Conservation (phyloP, 179 eudicot genomes). For the Drosera spatulata region DNA sequence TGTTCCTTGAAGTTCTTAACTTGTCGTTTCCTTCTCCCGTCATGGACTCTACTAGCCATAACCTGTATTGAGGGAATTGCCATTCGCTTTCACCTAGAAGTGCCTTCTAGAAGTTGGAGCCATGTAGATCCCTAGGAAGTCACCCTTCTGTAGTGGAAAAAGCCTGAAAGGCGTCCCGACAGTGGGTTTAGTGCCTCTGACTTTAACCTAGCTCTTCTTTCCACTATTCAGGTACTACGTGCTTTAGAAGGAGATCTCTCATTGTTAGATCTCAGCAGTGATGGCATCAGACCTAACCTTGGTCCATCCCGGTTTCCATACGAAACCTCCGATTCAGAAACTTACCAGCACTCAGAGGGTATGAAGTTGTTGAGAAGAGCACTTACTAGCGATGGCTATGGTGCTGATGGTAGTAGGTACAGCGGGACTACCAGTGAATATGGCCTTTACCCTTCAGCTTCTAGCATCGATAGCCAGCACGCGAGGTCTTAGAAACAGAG, state of each 20-base stretch:
- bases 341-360: conserved; percentile 63
- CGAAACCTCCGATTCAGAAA: conserved; percentile 82
- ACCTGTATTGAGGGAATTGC: too few species aligned
- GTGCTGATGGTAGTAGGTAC: conserved; percentile 50
- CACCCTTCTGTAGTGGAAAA: too few species aligned
- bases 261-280: conserved; percentile 58
- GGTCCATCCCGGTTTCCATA: conserved; percentile 52
- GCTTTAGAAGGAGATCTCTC: conserved; percentile 96
- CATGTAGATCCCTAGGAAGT: too few species aligned
- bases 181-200: too few species aligned
- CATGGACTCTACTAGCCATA: too few species aligned
- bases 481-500: too few species aligned
- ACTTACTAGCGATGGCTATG: conserved; percentile 46
- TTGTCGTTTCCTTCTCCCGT: too few species aligned
- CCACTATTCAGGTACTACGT: conserved; percentile 56
- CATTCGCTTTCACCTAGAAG: too few species aligned
- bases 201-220: too few species aligned
- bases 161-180: too few species aligned
- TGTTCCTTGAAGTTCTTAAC: too few species aligned
- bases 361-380: conserved; percentile 71
- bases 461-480: conserved; percentile 32
- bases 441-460: conserved; percentile 52
- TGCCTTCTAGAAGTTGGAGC: too few species aligned
- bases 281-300: conserved; percentile 88
- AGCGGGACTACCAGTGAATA: conserved; percentile 83